phyloP scores from a whole-genome alignment of 2,329 filamentous ascomycete species.

The Elsinoe fawcettii region DNA sequence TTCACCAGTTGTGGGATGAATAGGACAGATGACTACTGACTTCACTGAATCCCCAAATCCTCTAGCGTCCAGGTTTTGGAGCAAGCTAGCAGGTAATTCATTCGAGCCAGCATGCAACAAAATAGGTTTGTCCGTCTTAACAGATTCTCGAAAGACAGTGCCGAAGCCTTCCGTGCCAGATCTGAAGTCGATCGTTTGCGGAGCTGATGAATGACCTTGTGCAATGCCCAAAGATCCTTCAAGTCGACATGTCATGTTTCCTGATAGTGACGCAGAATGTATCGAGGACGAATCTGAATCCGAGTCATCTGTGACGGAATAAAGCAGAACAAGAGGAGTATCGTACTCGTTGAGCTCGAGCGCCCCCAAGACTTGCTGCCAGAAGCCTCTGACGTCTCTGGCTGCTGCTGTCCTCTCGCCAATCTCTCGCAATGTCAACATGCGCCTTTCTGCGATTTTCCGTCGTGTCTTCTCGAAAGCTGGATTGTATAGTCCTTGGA shows the following conservation, averaged over 20 bases:
- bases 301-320: conserved; percentile 63
- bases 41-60: conserved; percentile 64
- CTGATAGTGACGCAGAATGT: conserved; percentile 57
- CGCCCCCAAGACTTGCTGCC: conserved; percentile 60
- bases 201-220: conserved; percentile 53
- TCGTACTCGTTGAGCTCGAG: conserved; percentile 68
- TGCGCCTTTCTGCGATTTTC: conserved; percentile 69
- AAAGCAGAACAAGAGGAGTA: conserved; percentile 68
- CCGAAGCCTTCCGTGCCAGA: conserved; percentile 66
- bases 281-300: conserved; percentile 67
- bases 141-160: conserved; percentile 67
- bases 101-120: conserved; percentile 58
- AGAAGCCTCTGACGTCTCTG: conserved; percentile 65
- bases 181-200: conserved; percentile 58
- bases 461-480: conserved; percentile 73
- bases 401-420: conserved; percentile 67
- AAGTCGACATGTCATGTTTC: conserved; percentile 57
- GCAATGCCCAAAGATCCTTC: conserved; percentile 67
- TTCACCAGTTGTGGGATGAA: conserved; percentile 69
- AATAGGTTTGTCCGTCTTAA: conserved; percentile 58
- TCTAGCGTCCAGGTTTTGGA: conserved; percentile 60
- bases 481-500: conserved; percentile 67
- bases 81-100: conserved; percentile 56
- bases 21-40: conserved; percentile 67
- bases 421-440: conserved; percentile 70